Percentiles rank a stretch among this genome's conserved stretches.
phyloP scores from a whole-genome alignment of 176 grass and related monocot species.

The Hsuehochloa calcarea region DNA sequence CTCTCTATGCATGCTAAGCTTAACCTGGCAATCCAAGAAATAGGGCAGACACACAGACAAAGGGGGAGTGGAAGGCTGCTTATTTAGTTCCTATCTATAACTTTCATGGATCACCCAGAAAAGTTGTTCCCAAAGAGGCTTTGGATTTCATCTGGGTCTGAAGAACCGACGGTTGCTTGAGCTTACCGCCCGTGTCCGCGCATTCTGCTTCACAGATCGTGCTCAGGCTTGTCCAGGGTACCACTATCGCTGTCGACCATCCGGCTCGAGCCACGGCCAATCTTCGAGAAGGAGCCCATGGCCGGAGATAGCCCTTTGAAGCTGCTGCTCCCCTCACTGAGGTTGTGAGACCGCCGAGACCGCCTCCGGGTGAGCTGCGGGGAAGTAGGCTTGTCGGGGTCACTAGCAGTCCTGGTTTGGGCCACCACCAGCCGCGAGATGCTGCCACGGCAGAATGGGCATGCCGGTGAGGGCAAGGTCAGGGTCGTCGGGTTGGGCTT shows the following conservation, averaged over 20 bases:
- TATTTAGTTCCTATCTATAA: conserved; percentile 40
- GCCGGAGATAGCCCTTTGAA: conserved; percentile 74
- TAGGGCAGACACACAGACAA: not conserved
- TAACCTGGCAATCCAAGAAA: conserved; percentile 4
- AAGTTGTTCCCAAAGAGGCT: not conserved
- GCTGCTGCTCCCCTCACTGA: conserved; percentile 72
- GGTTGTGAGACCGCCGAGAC: conserved; percentile 54
- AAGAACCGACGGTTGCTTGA: not conserved
- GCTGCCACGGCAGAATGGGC: conserved; percentile 85
- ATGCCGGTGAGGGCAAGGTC: conserved; percentile 49
- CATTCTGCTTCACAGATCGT: conserved; percentile 29
- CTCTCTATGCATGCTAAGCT: not conserved
- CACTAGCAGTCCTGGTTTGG: not conserved
- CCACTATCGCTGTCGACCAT: not conserved
- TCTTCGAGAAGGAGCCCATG: conserved; percentile 51
- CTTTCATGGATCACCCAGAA: conserved; percentile 26
- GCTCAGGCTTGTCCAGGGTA: conserved; percentile 41
- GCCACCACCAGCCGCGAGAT: conserved; percentile 78
- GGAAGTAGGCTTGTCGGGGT: conserved; percentile 32
- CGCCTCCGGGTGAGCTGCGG: conserved; percentile 44
- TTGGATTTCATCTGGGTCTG: not conserved
- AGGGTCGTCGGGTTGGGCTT: conserved; percentile 62
- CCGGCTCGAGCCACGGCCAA: conserved; percentile 56
- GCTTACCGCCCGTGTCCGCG: not conserved
- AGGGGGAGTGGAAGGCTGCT: not conserved